A percentile compares a stretch with the other conserved stretches of the same genome.
phyloP scores from a whole-genome alignment of 2,329 filamentous ascomycete genomes.

The Phialocephala subalpina region DNA sequence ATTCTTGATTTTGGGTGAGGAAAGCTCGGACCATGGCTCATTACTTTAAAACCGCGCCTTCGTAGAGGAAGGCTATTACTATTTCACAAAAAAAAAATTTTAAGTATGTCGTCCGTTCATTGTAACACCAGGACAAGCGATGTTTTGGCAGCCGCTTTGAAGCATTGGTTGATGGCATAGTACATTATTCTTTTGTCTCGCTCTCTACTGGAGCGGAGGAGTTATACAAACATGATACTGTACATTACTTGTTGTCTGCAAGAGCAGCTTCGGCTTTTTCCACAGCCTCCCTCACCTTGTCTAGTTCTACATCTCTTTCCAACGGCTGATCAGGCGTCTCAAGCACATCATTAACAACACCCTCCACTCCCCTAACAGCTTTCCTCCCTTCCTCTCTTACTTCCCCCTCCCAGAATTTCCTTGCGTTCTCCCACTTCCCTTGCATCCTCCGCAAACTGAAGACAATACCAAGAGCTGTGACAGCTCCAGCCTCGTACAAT shows the following conservation, averaged over 20 bases:
- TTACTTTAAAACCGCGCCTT: too few relatives aligned
- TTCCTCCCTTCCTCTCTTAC: conserved; percentile 73
- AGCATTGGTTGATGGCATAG: neutral
- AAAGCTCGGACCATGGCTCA: too few relatives aligned
- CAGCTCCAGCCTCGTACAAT: conserved; percentile 67
- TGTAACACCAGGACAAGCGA: too few relatives aligned
- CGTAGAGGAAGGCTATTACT: too few relatives aligned
- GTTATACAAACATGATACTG: neutral
- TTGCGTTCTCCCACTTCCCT: conserved; percentile 67
- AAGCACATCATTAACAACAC: conserved; percentile 58
- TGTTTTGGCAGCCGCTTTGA: neutral
- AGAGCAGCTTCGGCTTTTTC: conserved; percentile 33
- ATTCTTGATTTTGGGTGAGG: too few relatives aligned
- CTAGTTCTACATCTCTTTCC: conserved; percentile 32
- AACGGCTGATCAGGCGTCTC: conserved; percentile 29
- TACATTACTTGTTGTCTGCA: conserved; percentile 33
- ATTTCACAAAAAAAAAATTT: too few relatives aligned
- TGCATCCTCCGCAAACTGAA: conserved; percentile 68
- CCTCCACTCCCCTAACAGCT: conserved; percentile 64
- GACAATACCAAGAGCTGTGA: conserved; percentile 67
- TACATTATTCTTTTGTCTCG: neutral
- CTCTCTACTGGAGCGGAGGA: neutral
- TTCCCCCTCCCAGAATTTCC: conserved; percentile 69
- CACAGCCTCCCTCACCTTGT: conserved; percentile 34
- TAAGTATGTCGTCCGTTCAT: too few relatives aligned